A percentile compares a stretch with the other conserved stretches of the same genome.
These are phyloP conservation scores for Dioscorea alata DNA, from an alignment of 106 monocot genomes.

Conservation along the genomic window DNA sequence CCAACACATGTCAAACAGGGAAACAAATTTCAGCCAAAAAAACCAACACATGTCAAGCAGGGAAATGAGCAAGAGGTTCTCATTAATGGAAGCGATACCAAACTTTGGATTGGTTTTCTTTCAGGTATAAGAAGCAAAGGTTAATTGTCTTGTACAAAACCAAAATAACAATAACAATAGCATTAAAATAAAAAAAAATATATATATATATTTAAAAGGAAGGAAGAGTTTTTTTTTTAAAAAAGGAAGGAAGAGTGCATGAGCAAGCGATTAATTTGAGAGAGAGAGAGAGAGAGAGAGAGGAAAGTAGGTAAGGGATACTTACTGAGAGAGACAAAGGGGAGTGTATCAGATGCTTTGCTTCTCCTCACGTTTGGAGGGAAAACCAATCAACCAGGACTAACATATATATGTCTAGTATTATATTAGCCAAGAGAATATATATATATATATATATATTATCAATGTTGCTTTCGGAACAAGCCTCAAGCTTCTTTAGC, in stretches of 20 bases:
- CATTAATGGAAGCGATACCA: constrained; percentile 7
- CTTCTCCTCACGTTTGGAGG: constrained; percentile 7
- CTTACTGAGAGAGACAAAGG: constrained; percentile 1
- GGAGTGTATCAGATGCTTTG: constrained; percentile 5
- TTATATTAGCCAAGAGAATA: neutral
- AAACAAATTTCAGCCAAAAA: no score
- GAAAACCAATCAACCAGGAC: neutral
- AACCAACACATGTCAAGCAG: no score
- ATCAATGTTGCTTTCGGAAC: neutral
- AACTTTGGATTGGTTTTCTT: constrained; percentile 14
- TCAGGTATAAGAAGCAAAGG: no score
- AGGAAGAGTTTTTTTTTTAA: neutral
- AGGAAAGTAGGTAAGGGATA: neutral
- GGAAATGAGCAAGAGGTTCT: neutral
- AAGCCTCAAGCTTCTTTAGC: neutral
- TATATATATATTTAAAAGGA: neutral
- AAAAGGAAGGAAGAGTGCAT: neutral
- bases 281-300: neutral
- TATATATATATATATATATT: neutral
- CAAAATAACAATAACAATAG: no score
- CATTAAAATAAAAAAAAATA: neutral
- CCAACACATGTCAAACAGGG: no score
- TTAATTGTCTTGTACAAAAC: no score
- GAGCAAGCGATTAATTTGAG: neutral
- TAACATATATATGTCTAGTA: neutral